Evolutionary conservation across 2,329 filamentous ascomycete species (phyloP).

Genomic region (Plenodomus biglobosus): DNA sequence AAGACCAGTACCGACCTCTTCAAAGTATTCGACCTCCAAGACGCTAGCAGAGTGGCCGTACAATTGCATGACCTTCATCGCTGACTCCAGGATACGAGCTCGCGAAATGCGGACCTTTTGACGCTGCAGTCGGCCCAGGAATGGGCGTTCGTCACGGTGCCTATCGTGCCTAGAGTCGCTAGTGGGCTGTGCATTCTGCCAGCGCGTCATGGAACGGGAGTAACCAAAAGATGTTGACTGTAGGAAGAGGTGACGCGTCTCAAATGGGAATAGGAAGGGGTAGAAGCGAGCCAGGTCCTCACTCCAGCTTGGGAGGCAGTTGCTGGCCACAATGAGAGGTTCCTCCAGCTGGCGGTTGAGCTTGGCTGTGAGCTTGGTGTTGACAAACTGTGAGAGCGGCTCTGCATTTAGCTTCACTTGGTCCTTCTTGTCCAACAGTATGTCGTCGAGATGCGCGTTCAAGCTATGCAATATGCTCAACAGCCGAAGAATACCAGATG

Average conservation of each 20-base stretch:
- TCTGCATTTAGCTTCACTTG: constrained; percentile 73
- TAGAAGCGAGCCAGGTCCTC: constrained; percentile 92
- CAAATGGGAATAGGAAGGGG: constrained; percentile 96
- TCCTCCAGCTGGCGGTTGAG: constrained; percentile 96
- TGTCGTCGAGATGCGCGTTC: constrained; percentile 90
- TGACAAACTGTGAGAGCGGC: constrained; percentile 91
- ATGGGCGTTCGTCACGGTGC: constrained; percentile 83
- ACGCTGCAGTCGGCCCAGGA: constrained; percentile 85
- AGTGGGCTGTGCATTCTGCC: constrained; percentile 86
- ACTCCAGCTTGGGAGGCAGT: constrained; percentile 92
- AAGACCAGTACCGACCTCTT: constrained; percentile 94
- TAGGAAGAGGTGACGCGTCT: constrained; percentile 93
- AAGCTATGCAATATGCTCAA: constrained; percentile 89
- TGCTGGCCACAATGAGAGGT: constrained; percentile 93
- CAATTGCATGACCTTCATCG: constrained; percentile 97
- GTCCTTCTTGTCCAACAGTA: constrained; percentile 76
- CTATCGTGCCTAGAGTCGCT: constrained; percentile 81
- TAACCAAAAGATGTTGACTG: constrained; percentile 99
- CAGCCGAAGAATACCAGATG: constrained; percentile 81
- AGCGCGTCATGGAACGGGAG: constrained; percentile 93
- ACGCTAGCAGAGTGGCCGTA: constrained; percentile 97
- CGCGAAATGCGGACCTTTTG: constrained; percentile 98
- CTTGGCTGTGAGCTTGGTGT: constrained; percentile 97
- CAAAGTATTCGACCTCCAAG: constrained; percentile 96
- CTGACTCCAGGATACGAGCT: constrained; percentile 92